These are phyloP conservation scores for Neofusicoccum sp. DNA, from an alignment of 2,329 filamentous ascomycete genomes.

Conservation along the genomic window DNA sequence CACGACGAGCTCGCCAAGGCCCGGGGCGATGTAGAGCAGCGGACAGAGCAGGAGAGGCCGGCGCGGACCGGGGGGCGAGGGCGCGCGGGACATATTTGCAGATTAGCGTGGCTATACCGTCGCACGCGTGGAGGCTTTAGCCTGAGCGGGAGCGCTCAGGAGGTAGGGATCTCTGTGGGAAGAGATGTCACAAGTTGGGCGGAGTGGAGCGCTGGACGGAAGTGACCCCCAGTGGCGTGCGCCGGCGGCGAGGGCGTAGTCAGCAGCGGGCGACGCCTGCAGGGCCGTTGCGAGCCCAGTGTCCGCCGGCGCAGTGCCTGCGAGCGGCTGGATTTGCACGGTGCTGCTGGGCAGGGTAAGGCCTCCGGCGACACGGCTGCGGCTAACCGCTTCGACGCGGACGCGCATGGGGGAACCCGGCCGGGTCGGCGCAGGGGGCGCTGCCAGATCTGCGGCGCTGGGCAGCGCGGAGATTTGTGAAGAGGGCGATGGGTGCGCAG, in stretches of 20 bases:
- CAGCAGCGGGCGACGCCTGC: not conserved
- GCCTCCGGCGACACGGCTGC: not conserved
- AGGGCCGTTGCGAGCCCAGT: not conserved
- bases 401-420: not conserved
- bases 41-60: not conserved
- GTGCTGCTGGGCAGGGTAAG: not conserved
- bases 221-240: not conserved
- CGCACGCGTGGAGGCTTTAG: not conserved
- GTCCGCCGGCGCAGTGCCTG: not conserved
- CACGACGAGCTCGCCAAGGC: constrained; percentile 1
- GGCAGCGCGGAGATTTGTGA: constrained; percentile 11
- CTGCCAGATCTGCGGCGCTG: constrained; percentile 9
- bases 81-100: not conserved
- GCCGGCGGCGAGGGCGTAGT: not conserved
- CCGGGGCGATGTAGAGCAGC: not conserved
- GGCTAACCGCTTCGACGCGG: constrained; percentile 3
- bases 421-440: constrained; percentile 6
- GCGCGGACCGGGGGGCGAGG: not conserved
- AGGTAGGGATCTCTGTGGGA: constrained; percentile 4
- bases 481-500: not conserved
- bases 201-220: not conserved
- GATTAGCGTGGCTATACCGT: not conserved
- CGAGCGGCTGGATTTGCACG: not conserved
- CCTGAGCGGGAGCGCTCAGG: constrained; percentile 5
- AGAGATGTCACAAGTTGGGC: not conserved